Conservation (phyloP, 2,329 filamentous ascomycete species). For the Aspergillus sergii region DNA sequence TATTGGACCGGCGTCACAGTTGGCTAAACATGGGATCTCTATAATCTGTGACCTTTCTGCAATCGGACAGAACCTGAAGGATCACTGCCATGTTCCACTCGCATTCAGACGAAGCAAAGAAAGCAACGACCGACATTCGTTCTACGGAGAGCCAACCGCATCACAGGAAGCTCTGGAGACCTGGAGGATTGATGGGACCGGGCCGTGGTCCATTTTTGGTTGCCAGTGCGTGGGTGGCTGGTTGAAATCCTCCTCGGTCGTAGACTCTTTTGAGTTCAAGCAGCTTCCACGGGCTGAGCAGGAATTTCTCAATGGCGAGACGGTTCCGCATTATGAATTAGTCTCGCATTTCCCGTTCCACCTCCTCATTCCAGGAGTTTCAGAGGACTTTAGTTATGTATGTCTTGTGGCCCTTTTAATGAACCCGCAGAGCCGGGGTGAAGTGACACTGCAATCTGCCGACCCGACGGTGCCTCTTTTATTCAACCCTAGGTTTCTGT, state of each 20-base stretch:
- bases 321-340: constrained; percentile 62
- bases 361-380: constrained; percentile 43
- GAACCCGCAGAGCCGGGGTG: constrained; percentile 58
- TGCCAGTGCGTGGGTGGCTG: constrained; percentile 38
- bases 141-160: constrained; percentile 47
- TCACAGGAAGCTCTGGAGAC: constrained; percentile 52
- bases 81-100: constrained; percentile 41
- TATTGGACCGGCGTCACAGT: constrained; percentile 48
- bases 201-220: constrained; percentile 35
- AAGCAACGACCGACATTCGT: constrained; percentile 48
- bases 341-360: constrained; percentile 51
- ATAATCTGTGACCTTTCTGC: constrained; percentile 44
- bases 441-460: constrained; percentile 55
- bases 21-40: constrained; percentile 45
- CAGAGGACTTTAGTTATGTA: constrained; percentile 46
- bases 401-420: constrained; percentile 53
- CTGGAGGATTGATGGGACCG: constrained; percentile 49
- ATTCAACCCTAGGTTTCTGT: constrained; percentile 58
- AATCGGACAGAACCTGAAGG: constrained; percentile 49
- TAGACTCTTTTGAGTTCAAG: constrained; percentile 52
- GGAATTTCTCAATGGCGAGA: constrained; percentile 50
- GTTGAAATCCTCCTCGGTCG: constrained; percentile 47
- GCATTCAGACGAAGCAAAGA: constrained; percentile 44
- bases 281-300: constrained; percentile 50
- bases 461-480: constrained; percentile 54